Percentiles rank a stretch among this genome's conserved stretches.
phyloP scores from a whole-genome alignment of 371 early-diverging fungal species.

The Mortierella sp. region DNA sequence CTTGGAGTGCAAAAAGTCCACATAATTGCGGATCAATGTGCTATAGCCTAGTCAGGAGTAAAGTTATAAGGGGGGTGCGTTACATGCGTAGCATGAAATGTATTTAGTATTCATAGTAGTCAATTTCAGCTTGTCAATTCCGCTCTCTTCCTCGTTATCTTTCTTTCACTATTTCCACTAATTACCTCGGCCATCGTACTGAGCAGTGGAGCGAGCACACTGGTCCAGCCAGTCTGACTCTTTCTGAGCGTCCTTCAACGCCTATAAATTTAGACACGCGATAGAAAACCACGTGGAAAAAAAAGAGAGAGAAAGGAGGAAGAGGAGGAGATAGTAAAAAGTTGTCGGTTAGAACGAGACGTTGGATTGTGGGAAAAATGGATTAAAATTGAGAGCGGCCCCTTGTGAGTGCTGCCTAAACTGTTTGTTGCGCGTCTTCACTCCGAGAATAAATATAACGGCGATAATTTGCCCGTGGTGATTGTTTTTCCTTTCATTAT shows the following conservation, averaged over 20 bases:
- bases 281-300: background rate
- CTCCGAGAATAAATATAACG: too few relatives aligned
- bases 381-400: too few relatives aligned
- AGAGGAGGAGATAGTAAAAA: background rate
- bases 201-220: conserved; percentile 73
- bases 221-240: conserved; percentile 78
- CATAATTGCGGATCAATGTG: conserved; percentile 90
- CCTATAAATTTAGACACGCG: conserved; percentile 53
- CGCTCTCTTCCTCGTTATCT: too few relatives aligned
- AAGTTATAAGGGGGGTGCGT: too few relatives aligned
- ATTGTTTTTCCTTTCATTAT: too few relatives aligned
- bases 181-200: conserved; percentile 66
- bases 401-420: too few relatives aligned
- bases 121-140: too few relatives aligned
- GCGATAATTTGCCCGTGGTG: too few relatives aligned
- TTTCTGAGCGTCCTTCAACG: conserved; percentile 81
- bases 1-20: conserved; percentile 89
- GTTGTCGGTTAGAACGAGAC: background rate
- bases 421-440: too few relatives aligned
- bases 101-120: too few relatives aligned
- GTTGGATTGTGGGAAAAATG: background rate
- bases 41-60: conserved; percentile 76
- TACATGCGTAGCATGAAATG: too few relatives aligned
- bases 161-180: background rate
- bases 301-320: background rate